Evolutionary conservation across 139 green algal genomes (phyloP).

Genomic region (Tetraselmis chui): DNA sequence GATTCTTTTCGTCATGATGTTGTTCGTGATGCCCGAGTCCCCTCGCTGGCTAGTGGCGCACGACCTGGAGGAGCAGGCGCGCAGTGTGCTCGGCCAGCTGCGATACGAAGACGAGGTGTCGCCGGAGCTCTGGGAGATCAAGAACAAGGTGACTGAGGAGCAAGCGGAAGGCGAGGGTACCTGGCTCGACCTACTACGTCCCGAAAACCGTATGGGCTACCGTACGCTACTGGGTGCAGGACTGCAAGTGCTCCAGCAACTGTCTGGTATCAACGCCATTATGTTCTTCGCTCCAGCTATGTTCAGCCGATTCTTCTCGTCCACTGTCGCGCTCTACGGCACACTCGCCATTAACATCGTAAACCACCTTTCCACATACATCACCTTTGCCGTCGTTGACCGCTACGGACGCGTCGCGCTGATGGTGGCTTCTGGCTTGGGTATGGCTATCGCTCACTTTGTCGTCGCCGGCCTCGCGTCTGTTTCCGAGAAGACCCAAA

Average conservation of each 20-base stretch:
- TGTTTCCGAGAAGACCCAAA: background rate
- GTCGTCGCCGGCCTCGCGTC: background rate
- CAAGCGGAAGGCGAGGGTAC: background rate
- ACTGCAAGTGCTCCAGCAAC: slow-evolving; percentile 66
- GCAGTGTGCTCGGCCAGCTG: background rate
- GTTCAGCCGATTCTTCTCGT: background rate
- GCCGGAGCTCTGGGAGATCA: slow-evolving; percentile 8
- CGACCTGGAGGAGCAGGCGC: slow-evolving; percentile 4
- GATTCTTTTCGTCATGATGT: background rate
- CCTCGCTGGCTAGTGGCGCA: background rate
- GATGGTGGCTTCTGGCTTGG: background rate
- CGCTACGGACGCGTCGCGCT: background rate
- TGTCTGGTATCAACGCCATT: slow-evolving; percentile 72
- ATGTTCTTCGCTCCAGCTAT: slow-evolving; percentile 27
- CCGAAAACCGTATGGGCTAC: background rate
- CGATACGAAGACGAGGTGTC: background rate
- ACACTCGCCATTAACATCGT: background rate
- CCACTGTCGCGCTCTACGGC: background rate
- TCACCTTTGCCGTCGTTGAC: background rate
- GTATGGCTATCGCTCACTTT: background rate
- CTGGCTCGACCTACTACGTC: background rate
- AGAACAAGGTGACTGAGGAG: background rate
- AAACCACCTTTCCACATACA: background rate
- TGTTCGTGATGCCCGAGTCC: slow-evolving; percentile 1
- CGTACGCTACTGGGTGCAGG: slow-evolving; percentile 28